phyloP scores from a whole-genome alignment of 805 yeast genomes.

The Pichia cabralensis region DNA sequence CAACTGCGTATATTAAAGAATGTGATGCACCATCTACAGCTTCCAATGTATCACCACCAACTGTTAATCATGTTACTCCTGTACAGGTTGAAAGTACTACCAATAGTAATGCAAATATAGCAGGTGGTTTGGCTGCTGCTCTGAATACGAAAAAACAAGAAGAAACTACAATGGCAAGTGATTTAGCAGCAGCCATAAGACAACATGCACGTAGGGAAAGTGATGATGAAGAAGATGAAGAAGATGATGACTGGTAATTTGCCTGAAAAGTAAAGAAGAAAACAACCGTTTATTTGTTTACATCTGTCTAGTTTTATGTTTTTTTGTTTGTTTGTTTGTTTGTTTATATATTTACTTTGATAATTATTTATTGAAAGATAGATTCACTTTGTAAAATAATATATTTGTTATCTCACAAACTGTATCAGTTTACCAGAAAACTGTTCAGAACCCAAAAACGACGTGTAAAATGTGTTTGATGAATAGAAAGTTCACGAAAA shows the following conservation, averaged over 20 bases:
- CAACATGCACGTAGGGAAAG: conserved; percentile 64
- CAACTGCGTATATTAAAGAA: conserved; percentile 76
- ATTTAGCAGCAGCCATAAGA: conserved; percentile 79
- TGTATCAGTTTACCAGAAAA: no score
- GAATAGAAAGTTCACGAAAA: no score
- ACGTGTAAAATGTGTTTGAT: no score
- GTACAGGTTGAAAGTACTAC: conserved; percentile 10
- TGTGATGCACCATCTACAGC: conserved; percentile 36
- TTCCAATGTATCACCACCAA: conserved; percentile 28
- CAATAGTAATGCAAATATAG: conserved; percentile 13
- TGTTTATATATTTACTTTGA: no score
- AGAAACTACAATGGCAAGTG: conserved; percentile 62
- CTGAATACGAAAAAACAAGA: conserved; percentile 52
- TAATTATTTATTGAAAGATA: no score
- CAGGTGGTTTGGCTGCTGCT: conserved; percentile 58
- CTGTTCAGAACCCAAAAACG: no score
- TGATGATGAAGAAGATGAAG: conserved; percentile 62
- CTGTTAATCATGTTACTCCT: conserved; percentile 14
- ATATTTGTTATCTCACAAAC: no score
- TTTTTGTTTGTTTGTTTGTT: no score
- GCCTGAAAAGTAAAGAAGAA: no score
- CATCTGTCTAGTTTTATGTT: neutral
- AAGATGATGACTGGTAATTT: conserved; percentile 39
- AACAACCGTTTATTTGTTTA: no score
- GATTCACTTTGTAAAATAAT: no score